Base-by-base conservation (phyloP, 1,284 basidiomycete genomes). In the Xanthoconium separans region DNA sequence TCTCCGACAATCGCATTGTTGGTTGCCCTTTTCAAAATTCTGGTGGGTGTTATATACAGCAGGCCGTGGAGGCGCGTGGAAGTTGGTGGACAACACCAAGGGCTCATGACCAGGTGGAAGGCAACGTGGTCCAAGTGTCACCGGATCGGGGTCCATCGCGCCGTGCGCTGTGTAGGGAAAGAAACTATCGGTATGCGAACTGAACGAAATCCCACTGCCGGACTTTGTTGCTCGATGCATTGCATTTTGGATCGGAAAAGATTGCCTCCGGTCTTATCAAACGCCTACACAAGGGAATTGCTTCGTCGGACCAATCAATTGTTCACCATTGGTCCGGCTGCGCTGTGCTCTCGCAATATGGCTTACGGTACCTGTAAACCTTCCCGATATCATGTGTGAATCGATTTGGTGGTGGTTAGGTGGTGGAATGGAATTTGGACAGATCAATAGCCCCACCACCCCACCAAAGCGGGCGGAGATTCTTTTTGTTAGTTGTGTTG, bases 1-100 rank as follows among this genome's bases (percentile, higher is more conserved):
- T 29, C 44, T 51, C 48, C 47, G 51, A 47, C 6, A 43, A 50
- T 64, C 46, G 50, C 56, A 51, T 37, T 41, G 53, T 36, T 18
- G 44, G 47, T 54, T 36, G 42, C 52, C 58, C 53, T 61, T 39
- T 34, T 34, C 45, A 20, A 39, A 47, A 54, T 40, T 50, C 22
- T 34, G 50, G 42, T 45, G 45, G n/a, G 41, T n/a, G 12, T 20
- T 4, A 22, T 22, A 4, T 22, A 22, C 6, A 18, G 34, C 22
- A 22, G 43, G 16, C 41, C 50, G 44, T 27, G 55, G 40, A 41
- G 27, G 18, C n/a, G 37, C 36, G 8, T 40, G 27, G 20, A 51
- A 30, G 31, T 31, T n/a, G 33, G 13, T 46, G 22, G 44, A 40
- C 31, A 12, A 30, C 12, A 33, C 40, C 15, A 42, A 37, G 10